phyloP scores from a whole-genome alignment of 2,329 filamentous ascomycete species.

The Nemania abortiva region DNA sequence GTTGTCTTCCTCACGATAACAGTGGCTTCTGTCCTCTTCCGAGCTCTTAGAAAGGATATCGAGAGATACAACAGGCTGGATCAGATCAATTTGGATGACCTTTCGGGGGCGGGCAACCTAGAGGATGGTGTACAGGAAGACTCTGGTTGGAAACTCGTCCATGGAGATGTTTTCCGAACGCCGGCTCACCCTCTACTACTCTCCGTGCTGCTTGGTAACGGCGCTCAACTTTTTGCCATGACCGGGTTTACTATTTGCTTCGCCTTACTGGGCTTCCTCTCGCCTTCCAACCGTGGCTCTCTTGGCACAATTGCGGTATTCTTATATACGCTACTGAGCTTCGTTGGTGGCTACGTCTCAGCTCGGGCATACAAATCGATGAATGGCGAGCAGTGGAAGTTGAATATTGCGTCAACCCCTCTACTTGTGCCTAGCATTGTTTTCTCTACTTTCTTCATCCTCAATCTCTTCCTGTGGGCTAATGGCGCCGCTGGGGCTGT shows the following conservation, averaged over 20 bases:
- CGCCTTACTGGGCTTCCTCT: slow-evolving; percentile 92
- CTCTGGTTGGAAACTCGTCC: slow-evolving; percentile 97
- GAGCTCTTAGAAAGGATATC: slow-evolving; percentile 93
- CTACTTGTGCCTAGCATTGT: slow-evolving; percentile 87
- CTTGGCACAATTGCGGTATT: slow-evolving; percentile 93
- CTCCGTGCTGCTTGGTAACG: slow-evolving; percentile 90
- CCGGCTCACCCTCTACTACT: slow-evolving; percentile 86
- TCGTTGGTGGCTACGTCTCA: slow-evolving; percentile 90
- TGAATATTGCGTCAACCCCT: slow-evolving; percentile 90
- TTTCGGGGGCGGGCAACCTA: slow-evolving; percentile 80
- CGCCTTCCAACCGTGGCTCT: slow-evolving; percentile 93
- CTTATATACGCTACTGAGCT: slow-evolving; percentile 92
- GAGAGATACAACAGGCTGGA: slow-evolving; percentile 96
- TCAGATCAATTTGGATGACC: slow-evolving; percentile 88
- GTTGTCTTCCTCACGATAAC: slow-evolving; percentile 92
- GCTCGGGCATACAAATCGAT: slow-evolving; percentile 95
- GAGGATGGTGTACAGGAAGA: slow-evolving; percentile 98
- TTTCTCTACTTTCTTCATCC: slow-evolving; percentile 88
- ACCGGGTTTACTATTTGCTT: slow-evolving; percentile 93
- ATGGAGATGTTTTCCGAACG: slow-evolving; percentile 95
- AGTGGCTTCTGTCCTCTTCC: slow-evolving; percentile 90
- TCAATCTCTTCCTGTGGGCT: slow-evolving; percentile 97
- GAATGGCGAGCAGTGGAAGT: slow-evolving; percentile 92
- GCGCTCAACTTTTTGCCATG: slow-evolving; percentile 98
- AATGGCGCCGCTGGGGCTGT: slow-evolving; percentile 93